Conservation (phyloP, 352 stramenopile genomes). For the Pythium grandisporangium region DNA sequence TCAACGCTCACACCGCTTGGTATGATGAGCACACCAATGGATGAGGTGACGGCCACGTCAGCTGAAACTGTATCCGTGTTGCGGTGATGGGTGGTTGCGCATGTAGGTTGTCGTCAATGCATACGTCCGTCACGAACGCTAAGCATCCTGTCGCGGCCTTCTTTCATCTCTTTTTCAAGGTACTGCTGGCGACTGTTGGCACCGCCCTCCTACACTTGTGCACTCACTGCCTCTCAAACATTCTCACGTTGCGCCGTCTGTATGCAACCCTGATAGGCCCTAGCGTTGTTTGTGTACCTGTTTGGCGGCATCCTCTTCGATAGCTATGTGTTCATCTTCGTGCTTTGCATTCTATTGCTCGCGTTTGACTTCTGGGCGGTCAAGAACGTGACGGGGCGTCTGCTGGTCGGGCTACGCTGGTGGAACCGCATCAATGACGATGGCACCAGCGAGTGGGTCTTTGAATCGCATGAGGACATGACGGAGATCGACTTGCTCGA, state of each 20-base stretch:
- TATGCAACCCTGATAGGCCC: conserved; percentile 18
- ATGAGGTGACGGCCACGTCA: no score
- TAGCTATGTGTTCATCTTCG: conserved; percentile 96
- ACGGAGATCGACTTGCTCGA: conserved; percentile 84
- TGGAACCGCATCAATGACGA: conserved; percentile 97
- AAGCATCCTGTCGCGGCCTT: conserved; percentile 93
- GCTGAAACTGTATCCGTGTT: no score
- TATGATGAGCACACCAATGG: no score
- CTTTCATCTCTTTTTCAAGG: conserved; percentile 98
- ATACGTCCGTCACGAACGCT: conserved; percentile 54
- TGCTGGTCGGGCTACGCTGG: conserved; percentile 95
- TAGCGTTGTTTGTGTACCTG: conserved; percentile 92
- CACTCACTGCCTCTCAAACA: no score
- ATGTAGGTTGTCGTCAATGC: conserved; percentile 61
- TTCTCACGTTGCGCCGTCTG: no score
- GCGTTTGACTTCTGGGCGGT: conserved; percentile 99
- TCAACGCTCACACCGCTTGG: no score
- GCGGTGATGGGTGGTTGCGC: no score
- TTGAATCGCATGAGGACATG: conserved; percentile 92
- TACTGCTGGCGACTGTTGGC: not conserved
- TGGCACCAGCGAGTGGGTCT: conserved; percentile 94
- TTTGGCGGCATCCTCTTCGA: conserved; percentile 87
- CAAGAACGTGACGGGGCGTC: conserved; percentile 88
- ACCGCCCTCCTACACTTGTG: not conserved
- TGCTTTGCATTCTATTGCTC: conserved; percentile 94